These are phyloP conservation scores for Lentinula raphanica DNA, from an alignment of 768 basidiomycete species.

Conservation along the genomic window DNA sequence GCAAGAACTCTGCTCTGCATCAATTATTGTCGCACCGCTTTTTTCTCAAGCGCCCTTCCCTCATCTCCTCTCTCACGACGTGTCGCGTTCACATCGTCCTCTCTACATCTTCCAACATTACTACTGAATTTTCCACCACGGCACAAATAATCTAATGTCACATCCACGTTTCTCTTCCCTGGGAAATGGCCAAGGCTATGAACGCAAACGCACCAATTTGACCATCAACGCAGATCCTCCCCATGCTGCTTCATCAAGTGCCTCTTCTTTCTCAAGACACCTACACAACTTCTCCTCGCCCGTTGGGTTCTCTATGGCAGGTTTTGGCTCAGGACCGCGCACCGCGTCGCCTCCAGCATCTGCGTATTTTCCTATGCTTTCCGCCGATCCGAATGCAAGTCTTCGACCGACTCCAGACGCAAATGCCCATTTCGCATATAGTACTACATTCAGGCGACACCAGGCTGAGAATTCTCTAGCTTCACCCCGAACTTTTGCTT, in stretches of 20 bases:
- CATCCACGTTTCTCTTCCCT: slow-evolving; percentile 3
- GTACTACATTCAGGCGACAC: slow-evolving; percentile 73
- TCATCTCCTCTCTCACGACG: background rate
- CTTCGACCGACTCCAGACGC: slow-evolving; percentile 61
- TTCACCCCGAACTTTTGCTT: slow-evolving; percentile 46
- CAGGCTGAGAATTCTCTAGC: slow-evolving; percentile 41
- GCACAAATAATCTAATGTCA: background rate
- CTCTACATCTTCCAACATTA: background rate
- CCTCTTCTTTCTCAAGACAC: slow-evolving; percentile 2
- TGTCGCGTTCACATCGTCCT: background rate
- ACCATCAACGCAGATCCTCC: slow-evolving; percentile 1
- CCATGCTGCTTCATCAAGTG: background rate
- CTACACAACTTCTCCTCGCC: background rate
- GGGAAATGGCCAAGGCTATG: slow-evolving; percentile 1
- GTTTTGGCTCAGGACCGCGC: slow-evolving; percentile 12
- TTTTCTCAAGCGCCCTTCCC: background rate
- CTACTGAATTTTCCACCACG: background rate
- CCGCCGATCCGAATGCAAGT: slow-evolving; percentile 30
- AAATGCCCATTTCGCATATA: slow-evolving; percentile 74
- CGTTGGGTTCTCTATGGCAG: background rate
- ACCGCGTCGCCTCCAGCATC: slow-evolving; percentile 72
- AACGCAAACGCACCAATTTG: slow-evolving; percentile 6
- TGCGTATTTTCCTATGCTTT: slow-evolving; percentile 65
- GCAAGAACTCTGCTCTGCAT: too few relatives aligned
- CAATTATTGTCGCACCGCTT: background rate